Conservation (phyloP, 2,329 filamentous ascomycete species). For the Colletotrichum caudatum region DNA sequence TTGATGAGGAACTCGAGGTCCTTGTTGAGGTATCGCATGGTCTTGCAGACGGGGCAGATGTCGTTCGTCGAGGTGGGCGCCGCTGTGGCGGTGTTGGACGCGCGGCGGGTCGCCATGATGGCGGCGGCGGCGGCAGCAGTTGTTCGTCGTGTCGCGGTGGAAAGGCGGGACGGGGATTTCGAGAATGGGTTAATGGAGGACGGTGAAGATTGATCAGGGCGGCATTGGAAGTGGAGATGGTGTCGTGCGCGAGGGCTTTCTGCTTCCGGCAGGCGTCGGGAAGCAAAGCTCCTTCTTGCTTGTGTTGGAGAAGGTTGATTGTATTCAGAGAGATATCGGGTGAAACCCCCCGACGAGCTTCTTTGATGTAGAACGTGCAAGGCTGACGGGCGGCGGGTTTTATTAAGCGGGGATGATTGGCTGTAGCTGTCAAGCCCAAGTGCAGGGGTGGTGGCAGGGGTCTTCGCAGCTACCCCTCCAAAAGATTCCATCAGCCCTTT, state of each 20-base stretch:
- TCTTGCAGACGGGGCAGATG: conserved; percentile 97
- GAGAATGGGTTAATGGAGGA: neutral
- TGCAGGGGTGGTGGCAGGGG: conserved; percentile 16
- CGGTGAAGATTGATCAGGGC: conserved; percentile 1
- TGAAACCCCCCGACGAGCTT: neutral
- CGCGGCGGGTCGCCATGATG: conserved; percentile 33
- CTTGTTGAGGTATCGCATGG: conserved; percentile 92
- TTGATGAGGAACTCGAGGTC: conserved; percentile 97
- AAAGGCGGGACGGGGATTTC: neutral
- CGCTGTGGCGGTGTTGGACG: conserved; percentile 26
- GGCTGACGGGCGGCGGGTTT: conserved; percentile 22
- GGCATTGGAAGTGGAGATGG: neutral
- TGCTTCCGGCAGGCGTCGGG: neutral
- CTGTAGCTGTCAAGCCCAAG: conserved; percentile 11
- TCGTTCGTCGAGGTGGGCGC: conserved; percentile 62
- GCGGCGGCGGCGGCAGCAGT: neutral
- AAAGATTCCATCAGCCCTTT: conserved; percentile 37
- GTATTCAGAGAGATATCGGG: neutral
- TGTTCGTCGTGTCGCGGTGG: neutral
- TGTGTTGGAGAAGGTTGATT: neutral
- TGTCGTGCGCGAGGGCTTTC: neutral
- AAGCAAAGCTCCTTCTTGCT: neutral
- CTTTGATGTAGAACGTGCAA: conserved; percentile 11
- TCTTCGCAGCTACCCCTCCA: conserved; percentile 44
- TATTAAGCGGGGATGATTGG: conserved; percentile 36